Evolutionary conservation across 208 protist genomes (phyloP).

Genomic region (Trypanosoma lewisi): DNA sequence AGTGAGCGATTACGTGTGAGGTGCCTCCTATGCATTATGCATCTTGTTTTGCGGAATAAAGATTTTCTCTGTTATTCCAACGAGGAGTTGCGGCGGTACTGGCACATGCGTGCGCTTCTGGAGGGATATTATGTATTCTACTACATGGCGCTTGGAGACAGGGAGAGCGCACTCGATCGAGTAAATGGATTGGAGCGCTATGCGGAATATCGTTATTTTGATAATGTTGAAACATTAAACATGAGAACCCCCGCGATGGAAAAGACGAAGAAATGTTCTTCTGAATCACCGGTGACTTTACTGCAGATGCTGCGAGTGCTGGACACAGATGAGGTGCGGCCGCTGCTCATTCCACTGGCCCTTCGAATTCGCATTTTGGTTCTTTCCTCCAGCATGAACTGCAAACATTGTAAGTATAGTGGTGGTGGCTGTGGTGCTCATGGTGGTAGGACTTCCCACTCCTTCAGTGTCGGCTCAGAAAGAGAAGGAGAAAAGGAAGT

Average conservation of each 20-base stretch:
- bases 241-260: neutral
- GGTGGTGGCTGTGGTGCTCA: neutral
- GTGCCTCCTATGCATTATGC: slow-evolving; percentile 23
- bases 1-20: slow-evolving; percentile 7
- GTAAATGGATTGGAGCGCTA: slow-evolving; percentile 14
- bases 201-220: slow-evolving; percentile 24
- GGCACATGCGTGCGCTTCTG: slow-evolving; percentile 25
- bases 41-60: slow-evolving; percentile 30
- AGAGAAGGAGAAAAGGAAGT: neutral
- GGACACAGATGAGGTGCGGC: slow-evolving; percentile 1
- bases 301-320: slow-evolving; percentile 3
- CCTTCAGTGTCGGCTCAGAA: neutral
- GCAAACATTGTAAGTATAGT: too few relatives aligned
- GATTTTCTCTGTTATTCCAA: slow-evolving; percentile 15
- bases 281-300: neutral
- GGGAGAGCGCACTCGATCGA: slow-evolving; percentile 24
- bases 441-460: neutral
- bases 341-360: slow-evolving; percentile 24
- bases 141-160: slow-evolving; percentile 45
- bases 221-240: slow-evolving; percentile 14
- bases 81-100: slow-evolving; percentile 27
- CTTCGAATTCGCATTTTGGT: slow-evolving; percentile 25
- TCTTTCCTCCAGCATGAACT: neutral
- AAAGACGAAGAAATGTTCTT: neutral
- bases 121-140: slow-evolving; percentile 40